Evolutionary conservation across 495 filamentous ascomycete species (phyloP), one percentile per base, ranked within the genome.

Genomic region (Pseudomonodictys pantanalensis): DNA sequence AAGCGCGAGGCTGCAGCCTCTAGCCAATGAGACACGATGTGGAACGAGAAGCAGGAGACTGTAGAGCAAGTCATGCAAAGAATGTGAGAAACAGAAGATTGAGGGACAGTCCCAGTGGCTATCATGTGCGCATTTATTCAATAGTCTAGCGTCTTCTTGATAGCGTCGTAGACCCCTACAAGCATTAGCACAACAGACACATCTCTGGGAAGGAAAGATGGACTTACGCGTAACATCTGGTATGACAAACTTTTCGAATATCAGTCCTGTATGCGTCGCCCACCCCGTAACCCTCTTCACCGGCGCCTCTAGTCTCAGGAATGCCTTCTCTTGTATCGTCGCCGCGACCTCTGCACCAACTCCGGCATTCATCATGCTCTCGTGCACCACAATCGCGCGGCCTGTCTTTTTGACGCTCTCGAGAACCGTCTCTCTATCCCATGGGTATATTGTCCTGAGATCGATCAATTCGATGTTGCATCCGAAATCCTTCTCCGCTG

Each of bases 321-420:
- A 98, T 1, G 91, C 90, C 44, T 83, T 83, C 47, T 92, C 90
- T 69, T 97, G 92, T 52, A 98, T 88, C 8, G 90, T 92, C 0
- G 91, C 90, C 0, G 95, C 90, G 3, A 98, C 85, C 69, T 97
- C 91, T 17, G 95, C 92, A 9, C 95, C 93, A 22, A 97, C 81
- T 11, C 93, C 95, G 12, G 90, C 92, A 71, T 96, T 97, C 51
- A 95, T 77, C 89, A 96, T 96, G 53, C 90, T 87, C 73, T 98
- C 93, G 71, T 98, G 93, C 8, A 97, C 93, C 1, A 98, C 86
- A 28, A 98, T 79, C 29, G 90, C 92, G 49, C 92, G 74, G 0
- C 93, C 92, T 8, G 93, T 98, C 75, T 93, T 97, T 64, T 78
- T 78, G 6, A 97, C 93, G 63, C 92, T 96, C 30, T 86, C 77